Conservation (phyloP, 495 filamentous ascomycete species). For the Achaetomiella virescens region DNA sequence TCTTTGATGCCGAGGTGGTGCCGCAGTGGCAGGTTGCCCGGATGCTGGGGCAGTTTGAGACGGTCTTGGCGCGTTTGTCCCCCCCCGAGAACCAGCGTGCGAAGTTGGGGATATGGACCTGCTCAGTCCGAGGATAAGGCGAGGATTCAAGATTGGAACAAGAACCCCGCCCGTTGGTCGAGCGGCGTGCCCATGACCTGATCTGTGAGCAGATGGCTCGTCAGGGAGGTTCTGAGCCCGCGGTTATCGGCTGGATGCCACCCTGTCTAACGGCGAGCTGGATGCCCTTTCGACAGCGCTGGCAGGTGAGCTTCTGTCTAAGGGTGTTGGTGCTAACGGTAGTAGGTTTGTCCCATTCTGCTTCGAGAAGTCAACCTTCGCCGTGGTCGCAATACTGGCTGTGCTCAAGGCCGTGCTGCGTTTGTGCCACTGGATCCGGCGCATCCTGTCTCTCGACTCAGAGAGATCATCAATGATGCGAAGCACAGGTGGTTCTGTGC, state of each 20-base stretch:
- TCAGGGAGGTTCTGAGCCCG: neutral
- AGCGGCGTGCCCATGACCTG: constrained; percentile 48
- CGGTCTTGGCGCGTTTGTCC: constrained; percentile 3
- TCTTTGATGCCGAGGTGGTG: constrained; percentile 25
- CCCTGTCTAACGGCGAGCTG: constrained; percentile 16
- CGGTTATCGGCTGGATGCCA: constrained; percentile 21
- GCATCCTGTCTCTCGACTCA: constrained; percentile 45
- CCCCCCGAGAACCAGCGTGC: neutral
- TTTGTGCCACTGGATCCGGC: constrained; percentile 52
- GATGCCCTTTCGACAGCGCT: constrained; percentile 24
- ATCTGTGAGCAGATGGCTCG: constrained; percentile 37
- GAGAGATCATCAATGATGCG: constrained; percentile 20
- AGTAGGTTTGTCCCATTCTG: constrained; percentile 41
- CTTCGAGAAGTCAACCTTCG: constrained; percentile 45
- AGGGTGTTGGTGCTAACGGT: constrained; percentile 16
- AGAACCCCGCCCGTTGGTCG: constrained; percentile 19
- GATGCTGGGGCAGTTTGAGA: constrained; percentile 26
- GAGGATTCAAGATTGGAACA: constrained; percentile 21
- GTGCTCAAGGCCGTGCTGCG: constrained; percentile 39
- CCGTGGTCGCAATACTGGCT: constrained; percentile 41
- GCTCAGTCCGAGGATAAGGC: constrained; percentile 14
- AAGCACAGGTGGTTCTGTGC: constrained; percentile 29
- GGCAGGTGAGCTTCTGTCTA: constrained; percentile 25
- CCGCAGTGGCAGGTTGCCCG: constrained; percentile 17
- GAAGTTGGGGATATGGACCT: constrained; percentile 21